A percentile compares a stretch with the other conserved stretches of the same genome.
Conservation (phyloP, 345 rosid genomes). For the Pistacia atlantica region DNA sequence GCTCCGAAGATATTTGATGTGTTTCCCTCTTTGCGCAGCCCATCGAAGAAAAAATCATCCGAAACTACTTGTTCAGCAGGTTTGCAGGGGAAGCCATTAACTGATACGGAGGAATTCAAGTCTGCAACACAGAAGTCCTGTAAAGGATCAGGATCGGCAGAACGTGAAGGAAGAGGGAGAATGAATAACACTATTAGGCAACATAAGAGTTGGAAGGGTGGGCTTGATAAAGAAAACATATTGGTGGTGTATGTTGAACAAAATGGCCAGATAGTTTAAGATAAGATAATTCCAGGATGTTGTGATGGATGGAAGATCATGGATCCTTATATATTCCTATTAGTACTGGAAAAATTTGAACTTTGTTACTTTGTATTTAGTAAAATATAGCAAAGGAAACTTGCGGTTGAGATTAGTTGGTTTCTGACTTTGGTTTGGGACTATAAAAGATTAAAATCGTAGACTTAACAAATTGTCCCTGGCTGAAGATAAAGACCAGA, state of each 20-base stretch:
- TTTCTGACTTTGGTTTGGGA: background rate
- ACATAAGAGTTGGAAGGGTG: slow-evolving; percentile 13
- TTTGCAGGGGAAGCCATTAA: slow-evolving; percentile 83
- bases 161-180: slow-evolving; percentile 38
- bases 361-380: background rate
- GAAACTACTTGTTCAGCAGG: slow-evolving; percentile 44
- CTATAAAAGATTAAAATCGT: background rate
- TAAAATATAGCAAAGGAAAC: background rate
- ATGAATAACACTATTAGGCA: slow-evolving; percentile 31
- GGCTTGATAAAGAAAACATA: slow-evolving; percentile 31
- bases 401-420: slow-evolving; percentile 13
- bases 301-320: slow-evolving; percentile 14
- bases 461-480: background rate
- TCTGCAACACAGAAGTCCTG: slow-evolving; percentile 79
- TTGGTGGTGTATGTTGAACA: background rate
- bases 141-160: slow-evolving; percentile 59
- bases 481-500: background rate
- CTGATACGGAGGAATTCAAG: slow-evolving; percentile 34
- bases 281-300: background rate
- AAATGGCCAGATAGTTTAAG: background rate
- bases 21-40: slow-evolving; percentile 48
- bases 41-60: slow-evolving; percentile 69
- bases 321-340: slow-evolving; percentile 13
- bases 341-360: slow-evolving; percentile 2
- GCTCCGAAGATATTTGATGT: slow-evolving; percentile 46